phyloP scores from a whole-genome alignment of 169 alveolate species.

The Neospora caninum region DNA sequence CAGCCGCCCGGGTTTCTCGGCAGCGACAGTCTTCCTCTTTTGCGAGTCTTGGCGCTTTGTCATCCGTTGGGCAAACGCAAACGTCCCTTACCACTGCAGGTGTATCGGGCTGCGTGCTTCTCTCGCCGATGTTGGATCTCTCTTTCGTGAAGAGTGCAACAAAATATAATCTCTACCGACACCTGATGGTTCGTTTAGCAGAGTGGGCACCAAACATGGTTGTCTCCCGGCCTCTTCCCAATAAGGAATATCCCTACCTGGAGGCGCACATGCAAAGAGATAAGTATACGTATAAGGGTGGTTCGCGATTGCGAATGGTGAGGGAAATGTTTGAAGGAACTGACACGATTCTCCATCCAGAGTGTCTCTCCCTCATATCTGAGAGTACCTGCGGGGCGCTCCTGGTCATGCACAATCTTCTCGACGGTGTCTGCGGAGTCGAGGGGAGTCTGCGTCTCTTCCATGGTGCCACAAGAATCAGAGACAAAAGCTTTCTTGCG shows the following conservation, averaged over 20 bases:
- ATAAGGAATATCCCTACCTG: background rate
- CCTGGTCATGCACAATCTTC: constrained; percentile 1
- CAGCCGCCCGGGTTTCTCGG: background rate
- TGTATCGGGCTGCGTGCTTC: constrained; percentile 33
- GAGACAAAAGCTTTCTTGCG: background rate
- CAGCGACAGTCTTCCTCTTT: background rate
- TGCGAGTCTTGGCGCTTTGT: background rate
- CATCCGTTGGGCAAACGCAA: background rate
- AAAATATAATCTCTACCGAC: background rate
- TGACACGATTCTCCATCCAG: background rate
- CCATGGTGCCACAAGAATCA: background rate
- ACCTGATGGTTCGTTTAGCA: background rate
- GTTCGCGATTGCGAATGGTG: constrained; percentile 14
- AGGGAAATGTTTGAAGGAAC: constrained; percentile 28
- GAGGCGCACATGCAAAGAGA: background rate
- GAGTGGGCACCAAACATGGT: background rate
- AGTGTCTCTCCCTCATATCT: background rate
- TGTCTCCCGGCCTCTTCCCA: background rate
- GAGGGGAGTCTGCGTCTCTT: constrained; percentile 6
- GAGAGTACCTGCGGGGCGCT: constrained; percentile 9
- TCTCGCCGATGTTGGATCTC: constrained; percentile 33
- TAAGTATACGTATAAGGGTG: constrained; percentile 12
- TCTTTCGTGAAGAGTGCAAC: background rate
- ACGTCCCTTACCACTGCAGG: background rate
- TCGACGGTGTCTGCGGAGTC: background rate